Evolutionary conservation across 2,329 filamentous ascomycete species (phyloP), one percentile per base, ranked within the genome.

Genomic region (Penicillium sp.): DNA sequence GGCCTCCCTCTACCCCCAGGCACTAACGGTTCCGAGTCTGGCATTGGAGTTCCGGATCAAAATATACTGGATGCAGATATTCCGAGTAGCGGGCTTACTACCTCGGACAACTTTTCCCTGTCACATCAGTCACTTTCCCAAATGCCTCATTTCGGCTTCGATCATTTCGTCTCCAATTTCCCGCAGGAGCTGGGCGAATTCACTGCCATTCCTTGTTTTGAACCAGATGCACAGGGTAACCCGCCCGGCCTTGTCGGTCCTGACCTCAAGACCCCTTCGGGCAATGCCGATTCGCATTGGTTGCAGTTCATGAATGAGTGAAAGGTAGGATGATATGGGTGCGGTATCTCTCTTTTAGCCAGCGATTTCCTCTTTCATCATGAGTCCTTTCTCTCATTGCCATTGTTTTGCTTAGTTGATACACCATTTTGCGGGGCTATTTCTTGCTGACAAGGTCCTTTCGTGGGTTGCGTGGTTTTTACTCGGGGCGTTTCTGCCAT

Each of bases 101-200:
- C 49, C 8, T 53, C 65, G 0, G 62, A 68, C 8, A 65, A 61
- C 30, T 69, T 70, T 30, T 59, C 64, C 2, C 51, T 66, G 1
- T 62, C 68, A 9, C 64, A 69, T 47, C 55, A 61, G n/a, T 50
- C 63, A 1, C 58, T 69, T 13, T 62, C 67, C 0, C 62, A 68
- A 9, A 65, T 69, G 52, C 61, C 70, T 5, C 66, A 66, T 54
- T 69, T 72, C 21, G 70, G 68, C 1, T 68, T 72, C 41, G 71
- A 74, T 46, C 69, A 72, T 27, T 74, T 73, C 23, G 69, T 73
- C 3, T 71, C 70, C 7, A 74, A 73, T 33, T 70, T 74, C 24
- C 71, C 71, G 2, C 71, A 73, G 50, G 71, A 74, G 44, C 46
- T 74, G 37, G 70, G 67, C 37, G 71, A 74, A 39, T 74, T 74